A percentile compares a stretch with the other conserved stretches of the same genome.
Conservation (phyloP, 306 rosid species). For the Comarum palustre region DNA sequence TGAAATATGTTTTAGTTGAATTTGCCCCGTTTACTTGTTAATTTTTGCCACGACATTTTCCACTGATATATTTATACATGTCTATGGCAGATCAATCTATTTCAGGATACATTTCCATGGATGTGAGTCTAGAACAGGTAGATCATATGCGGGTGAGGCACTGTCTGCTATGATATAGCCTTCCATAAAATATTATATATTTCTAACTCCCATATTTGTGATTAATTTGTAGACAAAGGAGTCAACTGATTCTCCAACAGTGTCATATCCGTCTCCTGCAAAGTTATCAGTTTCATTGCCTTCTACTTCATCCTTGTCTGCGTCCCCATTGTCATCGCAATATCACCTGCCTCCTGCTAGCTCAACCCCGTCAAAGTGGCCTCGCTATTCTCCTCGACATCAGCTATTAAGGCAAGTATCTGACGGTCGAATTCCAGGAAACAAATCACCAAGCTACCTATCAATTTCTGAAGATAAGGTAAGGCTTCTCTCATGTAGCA, state of each 20-base stretch:
- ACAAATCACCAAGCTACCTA: constrained; percentile 54
- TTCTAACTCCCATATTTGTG: constrained; percentile 10
- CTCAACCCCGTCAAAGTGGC: constrained; percentile 47
- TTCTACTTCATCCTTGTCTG: constrained; percentile 58
- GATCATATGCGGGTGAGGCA: constrained; percentile 20
- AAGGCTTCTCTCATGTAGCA: constrained; percentile 52
- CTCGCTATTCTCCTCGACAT: constrained; percentile 59
- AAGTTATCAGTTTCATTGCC: constrained; percentile 56
- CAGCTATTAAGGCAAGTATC: constrained; percentile 59
- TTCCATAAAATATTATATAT: not conserved
- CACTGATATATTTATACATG: constrained; percentile 27
- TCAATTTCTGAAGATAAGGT: constrained; percentile 63
- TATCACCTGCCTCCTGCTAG: constrained; percentile 48
- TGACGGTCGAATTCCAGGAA: constrained; percentile 49
- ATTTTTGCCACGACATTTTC: constrained; percentile 9
- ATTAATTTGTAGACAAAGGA: constrained; percentile 52
- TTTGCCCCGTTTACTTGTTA: constrained; percentile 7
- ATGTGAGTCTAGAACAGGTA: constrained; percentile 73
- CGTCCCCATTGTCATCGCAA: constrained; percentile 67
- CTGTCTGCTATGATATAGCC: not conserved
- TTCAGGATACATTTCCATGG: constrained; percentile 60
- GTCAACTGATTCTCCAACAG: constrained; percentile 43
- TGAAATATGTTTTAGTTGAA: not conserved
- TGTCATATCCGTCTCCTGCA: constrained; percentile 53
- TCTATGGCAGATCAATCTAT: constrained; percentile 59